These are phyloP conservation scores for Circinella minor DNA, from an alignment of 371 early-diverging fungal species.

Conservation along the genomic window DNA sequence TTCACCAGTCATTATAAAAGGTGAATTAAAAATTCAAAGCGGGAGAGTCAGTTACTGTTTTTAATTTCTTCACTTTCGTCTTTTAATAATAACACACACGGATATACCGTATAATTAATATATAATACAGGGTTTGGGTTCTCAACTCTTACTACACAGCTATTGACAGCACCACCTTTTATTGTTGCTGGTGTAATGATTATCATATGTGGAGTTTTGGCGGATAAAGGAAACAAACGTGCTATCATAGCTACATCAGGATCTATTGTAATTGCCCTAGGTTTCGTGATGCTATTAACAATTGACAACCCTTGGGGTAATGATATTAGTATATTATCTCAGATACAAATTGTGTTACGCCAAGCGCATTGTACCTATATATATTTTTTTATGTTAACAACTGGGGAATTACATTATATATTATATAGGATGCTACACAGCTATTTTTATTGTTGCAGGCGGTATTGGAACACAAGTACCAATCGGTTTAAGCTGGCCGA, in stretches of 20 bases:
- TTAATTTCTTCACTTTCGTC: too few relatives aligned
- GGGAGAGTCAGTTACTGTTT: too few relatives aligned
- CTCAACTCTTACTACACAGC: conserved; percentile 35
- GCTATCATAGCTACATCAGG: conserved; percentile 20
- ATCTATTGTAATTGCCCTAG: conserved; percentile 20
- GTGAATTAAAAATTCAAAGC: not conserved
- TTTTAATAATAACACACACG: too few relatives aligned
- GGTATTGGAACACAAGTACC: conserved; percentile 30
- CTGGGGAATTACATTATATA: not conserved
- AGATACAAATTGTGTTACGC: too few relatives aligned
- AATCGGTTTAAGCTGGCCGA: conserved; percentile 36
- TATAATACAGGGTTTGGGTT: conserved; percentile 33
- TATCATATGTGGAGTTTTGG: conserved; percentile 22
- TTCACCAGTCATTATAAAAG: conserved; percentile 23
- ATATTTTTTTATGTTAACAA: too few relatives aligned
- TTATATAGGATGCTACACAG: conserved; percentile 16
- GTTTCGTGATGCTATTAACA: conserved; percentile 15
- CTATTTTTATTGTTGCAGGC: conserved; percentile 19
- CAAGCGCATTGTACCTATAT: too few relatives aligned
- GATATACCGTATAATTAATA: too few relatives aligned
- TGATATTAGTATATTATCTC: not conserved
- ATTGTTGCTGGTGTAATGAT: conserved; percentile 22
- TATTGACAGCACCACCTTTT: conserved; percentile 45
- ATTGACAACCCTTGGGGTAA: conserved; percentile 14
- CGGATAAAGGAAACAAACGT: conserved; percentile 19